These are phyloP conservation scores for Curvularia sp. DNA, from an alignment of 2,329 filamentous ascomycete genomes.

Conservation along the genomic window DNA sequence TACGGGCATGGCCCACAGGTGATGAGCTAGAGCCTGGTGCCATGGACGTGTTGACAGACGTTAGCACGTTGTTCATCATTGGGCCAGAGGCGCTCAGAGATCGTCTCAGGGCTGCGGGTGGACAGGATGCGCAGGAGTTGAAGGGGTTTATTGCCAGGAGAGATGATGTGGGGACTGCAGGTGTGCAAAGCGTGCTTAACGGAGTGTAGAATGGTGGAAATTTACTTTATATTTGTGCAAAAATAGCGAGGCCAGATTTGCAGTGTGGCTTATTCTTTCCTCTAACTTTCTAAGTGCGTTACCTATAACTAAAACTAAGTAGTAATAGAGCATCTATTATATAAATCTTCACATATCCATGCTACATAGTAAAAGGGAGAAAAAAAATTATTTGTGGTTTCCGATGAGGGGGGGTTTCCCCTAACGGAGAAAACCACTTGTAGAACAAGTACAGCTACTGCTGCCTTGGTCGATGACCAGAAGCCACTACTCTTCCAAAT, in stretches of 20 bases:
- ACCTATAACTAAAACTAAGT: no score
- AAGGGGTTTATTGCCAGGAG: constrained; percentile 83
- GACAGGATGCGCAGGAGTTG: constrained; percentile 63
- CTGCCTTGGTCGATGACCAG: no score
- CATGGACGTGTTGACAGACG: constrained; percentile 88
- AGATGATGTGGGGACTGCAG: constrained; percentile 81
- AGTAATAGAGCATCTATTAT: no score
- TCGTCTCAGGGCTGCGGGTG: constrained; percentile 54
- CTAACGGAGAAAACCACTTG: no score
- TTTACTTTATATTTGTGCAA: neutral
- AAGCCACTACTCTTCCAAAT: no score
- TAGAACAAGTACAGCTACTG: no score
- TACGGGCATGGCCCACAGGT: constrained; percentile 78
- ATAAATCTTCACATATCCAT: no score
- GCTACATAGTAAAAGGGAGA: no score
- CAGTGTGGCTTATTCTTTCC: neutral
- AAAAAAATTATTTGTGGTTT: no score
- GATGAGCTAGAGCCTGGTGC: constrained; percentile 60
- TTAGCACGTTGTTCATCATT: constrained; percentile 95
- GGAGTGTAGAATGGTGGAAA: constrained; percentile 33
- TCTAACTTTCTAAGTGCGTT: no score
- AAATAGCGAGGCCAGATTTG: neutral
- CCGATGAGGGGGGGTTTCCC: no score
- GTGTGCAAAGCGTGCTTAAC: constrained; percentile 82
- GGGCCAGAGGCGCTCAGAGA: constrained; percentile 65